Percentiles rank a stretch among this genome's conserved stretches.
phyloP scores from a whole-genome alignment of 116 monocot species.

The Posidonia oceanica region DNA sequence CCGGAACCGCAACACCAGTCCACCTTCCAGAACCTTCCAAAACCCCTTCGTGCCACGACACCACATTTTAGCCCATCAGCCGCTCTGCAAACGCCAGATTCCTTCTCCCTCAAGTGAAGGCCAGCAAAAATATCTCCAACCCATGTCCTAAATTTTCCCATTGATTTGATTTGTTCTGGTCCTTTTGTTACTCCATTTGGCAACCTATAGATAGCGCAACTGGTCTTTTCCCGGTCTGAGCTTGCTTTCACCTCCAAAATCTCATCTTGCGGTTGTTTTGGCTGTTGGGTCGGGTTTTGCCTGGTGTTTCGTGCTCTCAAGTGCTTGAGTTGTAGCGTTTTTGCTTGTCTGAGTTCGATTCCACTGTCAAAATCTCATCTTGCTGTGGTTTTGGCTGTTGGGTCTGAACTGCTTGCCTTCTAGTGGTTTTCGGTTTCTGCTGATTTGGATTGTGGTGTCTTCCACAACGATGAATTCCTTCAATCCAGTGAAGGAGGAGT shows the following conservation, averaged over 20 bases:
- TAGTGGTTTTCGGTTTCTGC: not conserved
- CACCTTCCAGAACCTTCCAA: not conserved
- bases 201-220: no score
- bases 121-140: not conserved
- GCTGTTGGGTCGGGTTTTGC: not conserved
- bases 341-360: not conserved
- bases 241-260: not conserved
- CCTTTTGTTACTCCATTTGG: no score
- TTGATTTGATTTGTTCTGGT: no score
- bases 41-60: no score
- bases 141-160: no score
- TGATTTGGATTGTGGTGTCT: not conserved
- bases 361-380: not conserved
- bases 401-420: not conserved
- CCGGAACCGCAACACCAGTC: not conserved
- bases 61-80: no score
- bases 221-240: not conserved
- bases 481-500: constrained; percentile 61
- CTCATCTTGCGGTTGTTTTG: not conserved
- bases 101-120: not conserved
- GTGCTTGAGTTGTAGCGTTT: not conserved
- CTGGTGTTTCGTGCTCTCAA: not conserved
- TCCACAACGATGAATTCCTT: constrained; percentile 17
- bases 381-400: not conserved
- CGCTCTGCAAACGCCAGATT: not conserved